Evolutionary conservation across 805 yeast species (phyloP).

Genomic region (Wickerhamiella hasegawae): DNA sequence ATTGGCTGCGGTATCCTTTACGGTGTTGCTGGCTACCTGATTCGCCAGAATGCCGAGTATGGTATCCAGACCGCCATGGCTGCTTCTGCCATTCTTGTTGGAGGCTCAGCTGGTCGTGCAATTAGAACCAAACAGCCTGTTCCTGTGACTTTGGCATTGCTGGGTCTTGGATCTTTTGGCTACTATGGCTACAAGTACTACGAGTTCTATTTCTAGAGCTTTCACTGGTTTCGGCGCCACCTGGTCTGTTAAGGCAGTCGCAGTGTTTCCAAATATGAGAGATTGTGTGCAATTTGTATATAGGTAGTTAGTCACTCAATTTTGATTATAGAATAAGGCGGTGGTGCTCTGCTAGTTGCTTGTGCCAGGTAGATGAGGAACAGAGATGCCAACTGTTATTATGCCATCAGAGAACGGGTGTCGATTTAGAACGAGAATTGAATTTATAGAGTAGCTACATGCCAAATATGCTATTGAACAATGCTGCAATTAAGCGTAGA

Average conservation of each 20-base stretch:
- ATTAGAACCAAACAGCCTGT: slow-evolving; percentile 52
- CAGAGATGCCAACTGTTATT: no score
- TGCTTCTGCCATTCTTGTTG: slow-evolving; percentile 46
- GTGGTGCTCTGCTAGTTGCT: no score
- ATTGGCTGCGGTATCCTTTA: slow-evolving; percentile 23
- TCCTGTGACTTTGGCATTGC: slow-evolving; percentile 45
- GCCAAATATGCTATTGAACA: no score
- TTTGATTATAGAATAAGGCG: no score
- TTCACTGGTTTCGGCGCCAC: not conserved
- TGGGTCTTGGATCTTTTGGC: slow-evolving; percentile 48
- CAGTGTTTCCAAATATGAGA: no score
- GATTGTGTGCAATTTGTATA: no score
- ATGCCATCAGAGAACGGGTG: no score
- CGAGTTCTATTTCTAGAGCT: slow-evolving; percentile 35
- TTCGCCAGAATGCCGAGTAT: slow-evolving; percentile 54
- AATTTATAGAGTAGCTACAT: no score
- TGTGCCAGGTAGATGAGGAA: no score
- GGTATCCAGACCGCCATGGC: slow-evolving; percentile 73
- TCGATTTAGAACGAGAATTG: no score
- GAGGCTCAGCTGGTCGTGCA: slow-evolving; percentile 63
- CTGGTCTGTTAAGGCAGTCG: no score
- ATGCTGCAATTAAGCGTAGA: slow-evolving; percentile 52
- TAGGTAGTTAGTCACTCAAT: no score
- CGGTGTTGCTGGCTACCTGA: slow-evolving; percentile 39
- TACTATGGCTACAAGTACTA: slow-evolving; percentile 65